Evolutionary conservation across 169 alveolate species (phyloP).

Genomic region (Cryptosporidium meleagridis): DNA sequence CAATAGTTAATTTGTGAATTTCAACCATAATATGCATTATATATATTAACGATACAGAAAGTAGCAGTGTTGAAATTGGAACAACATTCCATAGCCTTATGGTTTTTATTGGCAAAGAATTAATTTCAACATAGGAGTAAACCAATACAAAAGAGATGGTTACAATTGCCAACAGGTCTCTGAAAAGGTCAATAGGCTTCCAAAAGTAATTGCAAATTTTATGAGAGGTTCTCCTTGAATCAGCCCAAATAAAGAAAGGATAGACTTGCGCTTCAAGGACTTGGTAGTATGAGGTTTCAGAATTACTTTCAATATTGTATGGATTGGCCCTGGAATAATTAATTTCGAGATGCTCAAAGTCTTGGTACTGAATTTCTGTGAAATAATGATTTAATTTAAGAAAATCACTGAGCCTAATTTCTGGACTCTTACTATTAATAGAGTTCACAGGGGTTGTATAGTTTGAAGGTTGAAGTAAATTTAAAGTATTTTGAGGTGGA

Average conservation of each 20-base stretch:
- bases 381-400: constrained; percentile 13
- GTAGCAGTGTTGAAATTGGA: not conserved
- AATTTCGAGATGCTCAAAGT: constrained; percentile 27
- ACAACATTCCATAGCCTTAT: constrained; percentile 34
- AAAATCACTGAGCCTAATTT: not conserved
- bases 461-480: not conserved
- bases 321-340: not conserved
- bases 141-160: not conserved
- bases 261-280: constrained; percentile 69
- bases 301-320: not conserved
- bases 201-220: constrained; percentile 63
- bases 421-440: not conserved
- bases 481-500: not conserved
- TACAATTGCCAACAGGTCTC: constrained; percentile 26
- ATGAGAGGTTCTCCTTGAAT: constrained; percentile 46
- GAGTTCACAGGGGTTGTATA: not conserved
- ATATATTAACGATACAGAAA: constrained; percentile 1
- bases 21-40: constrained; percentile 51
- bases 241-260: constrained; percentile 73
- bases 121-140: constrained; percentile 24
- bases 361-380: constrained; percentile 1
- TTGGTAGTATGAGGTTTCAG: constrained; percentile 41
- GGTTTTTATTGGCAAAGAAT: constrained; percentile 11
- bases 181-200: constrained; percentile 62
- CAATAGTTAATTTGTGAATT: constrained; percentile 31